Conservation (phyloP, 352 stramenopile species). For the Saprolegnia parasitica region DNA sequence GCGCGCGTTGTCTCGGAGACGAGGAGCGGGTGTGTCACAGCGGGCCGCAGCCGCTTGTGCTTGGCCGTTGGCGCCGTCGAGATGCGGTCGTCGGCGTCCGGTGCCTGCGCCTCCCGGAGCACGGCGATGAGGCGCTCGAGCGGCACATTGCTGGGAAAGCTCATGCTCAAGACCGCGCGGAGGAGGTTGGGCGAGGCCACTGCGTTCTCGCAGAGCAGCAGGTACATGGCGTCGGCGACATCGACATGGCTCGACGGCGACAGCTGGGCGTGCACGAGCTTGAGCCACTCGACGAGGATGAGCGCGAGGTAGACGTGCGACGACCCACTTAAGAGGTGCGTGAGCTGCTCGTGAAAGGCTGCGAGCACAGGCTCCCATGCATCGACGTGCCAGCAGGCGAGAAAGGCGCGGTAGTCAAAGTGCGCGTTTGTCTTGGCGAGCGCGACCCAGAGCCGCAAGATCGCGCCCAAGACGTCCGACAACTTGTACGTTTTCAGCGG, state of each 20-base stretch:
- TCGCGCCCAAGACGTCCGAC: neutral
- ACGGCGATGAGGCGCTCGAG: neutral
- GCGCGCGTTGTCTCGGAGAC: neutral
- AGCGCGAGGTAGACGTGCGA: neutral
- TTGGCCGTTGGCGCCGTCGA: neutral
- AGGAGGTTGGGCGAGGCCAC: conserved; percentile 17
- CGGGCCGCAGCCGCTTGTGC: neutral
- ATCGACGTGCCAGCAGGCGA: neutral
- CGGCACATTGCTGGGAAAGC: conserved; percentile 6
- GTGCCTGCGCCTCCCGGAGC: neutral
- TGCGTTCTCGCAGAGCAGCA: neutral
- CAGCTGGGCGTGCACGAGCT: neutral
- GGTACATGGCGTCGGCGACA: neutral
- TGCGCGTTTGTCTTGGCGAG: neutral
- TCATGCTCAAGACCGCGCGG: neutral
- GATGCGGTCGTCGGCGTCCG: neutral
- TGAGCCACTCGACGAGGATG: conserved; percentile 13
- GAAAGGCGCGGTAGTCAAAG: neutral
- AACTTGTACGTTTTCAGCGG: neutral
- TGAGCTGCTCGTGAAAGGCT: conserved; percentile 11
- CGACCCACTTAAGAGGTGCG: neutral
- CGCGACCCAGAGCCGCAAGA: conserved; percentile 1
- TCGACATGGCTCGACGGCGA: neutral
- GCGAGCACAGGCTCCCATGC: conserved; percentile 12
- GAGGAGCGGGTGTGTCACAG: conserved; percentile 1